Evolutionary conservation across 192 early-diverging fungal genomes (phyloP).

Genomic region (Piromyces sp.): DNA sequence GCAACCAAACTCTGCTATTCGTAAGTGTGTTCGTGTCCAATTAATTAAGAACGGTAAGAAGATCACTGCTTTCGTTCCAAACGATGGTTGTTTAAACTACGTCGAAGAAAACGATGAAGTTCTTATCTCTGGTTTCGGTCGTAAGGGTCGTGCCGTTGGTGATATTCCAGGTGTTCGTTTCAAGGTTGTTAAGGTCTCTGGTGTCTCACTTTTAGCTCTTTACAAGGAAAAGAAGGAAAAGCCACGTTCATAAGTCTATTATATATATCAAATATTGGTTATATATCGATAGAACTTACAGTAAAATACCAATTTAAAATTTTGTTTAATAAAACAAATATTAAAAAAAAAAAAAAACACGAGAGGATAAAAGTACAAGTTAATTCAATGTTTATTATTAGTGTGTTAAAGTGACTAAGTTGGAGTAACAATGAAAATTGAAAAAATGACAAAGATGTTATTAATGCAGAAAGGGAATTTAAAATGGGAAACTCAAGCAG

Average conservation of each 20-base stretch:
- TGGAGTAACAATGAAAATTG: no score
- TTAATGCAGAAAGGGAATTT: no score
- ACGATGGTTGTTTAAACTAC: constrained; percentile 99
- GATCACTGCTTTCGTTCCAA: constrained; percentile 99
- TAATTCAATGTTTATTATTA: no score
- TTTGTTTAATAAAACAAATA: neutral
- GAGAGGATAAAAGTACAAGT: no score
- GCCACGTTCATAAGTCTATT: neutral
- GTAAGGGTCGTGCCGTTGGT: constrained; percentile 97
- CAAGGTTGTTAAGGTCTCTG: constrained; percentile 99
- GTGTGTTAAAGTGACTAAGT: no score
- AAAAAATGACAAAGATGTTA: no score
- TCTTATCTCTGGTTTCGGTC: constrained; percentile 99
- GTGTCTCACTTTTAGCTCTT: constrained; percentile 94
- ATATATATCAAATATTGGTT: neutral
- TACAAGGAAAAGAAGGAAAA: constrained; percentile 99
- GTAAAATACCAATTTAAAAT: neutral
- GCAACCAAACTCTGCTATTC: constrained; percentile 99
- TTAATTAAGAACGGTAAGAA: constrained; percentile 99
- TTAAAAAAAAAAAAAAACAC: neutral
- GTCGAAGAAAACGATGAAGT: constrained; percentile 99
- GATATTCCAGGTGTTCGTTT: constrained; percentile 99
- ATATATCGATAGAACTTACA: neutral
- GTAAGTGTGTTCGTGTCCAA: constrained; percentile 99
- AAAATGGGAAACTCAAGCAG: no score